Evolutionary conservation across 2,329 filamentous ascomycete genomes (phyloP).

Genomic region (Periconia sp.): DNA sequence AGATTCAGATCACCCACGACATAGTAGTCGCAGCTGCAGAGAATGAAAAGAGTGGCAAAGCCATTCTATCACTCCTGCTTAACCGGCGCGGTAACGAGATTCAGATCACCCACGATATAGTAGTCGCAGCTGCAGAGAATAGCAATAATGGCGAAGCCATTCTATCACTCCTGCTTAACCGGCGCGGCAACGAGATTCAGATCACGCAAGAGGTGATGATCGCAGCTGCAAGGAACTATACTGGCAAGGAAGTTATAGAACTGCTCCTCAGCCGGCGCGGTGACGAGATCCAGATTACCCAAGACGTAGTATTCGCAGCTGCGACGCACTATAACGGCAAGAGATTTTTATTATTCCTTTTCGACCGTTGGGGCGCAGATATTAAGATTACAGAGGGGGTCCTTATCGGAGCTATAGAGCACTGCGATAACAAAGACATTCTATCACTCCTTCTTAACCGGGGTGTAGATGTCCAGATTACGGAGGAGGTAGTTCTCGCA

Average conservation of each 20-base stretch:
- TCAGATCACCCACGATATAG: constrained; percentile 4
- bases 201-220: constrained; percentile 8
- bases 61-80: constrained; percentile 9
- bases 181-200: constrained; percentile 1
- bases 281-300: constrained; percentile 4
- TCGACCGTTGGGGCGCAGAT: constrained; percentile 1
- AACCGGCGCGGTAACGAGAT: constrained; percentile 1
- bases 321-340: constrained; percentile 5
- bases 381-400: constrained; percentile 5
- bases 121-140: background rate
- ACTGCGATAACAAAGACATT: constrained; percentile 1
- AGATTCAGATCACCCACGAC: constrained; percentile 8
- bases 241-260: constrained; percentile 7
- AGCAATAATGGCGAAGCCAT: constrained; percentile 1
- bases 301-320: constrained; percentile 7
- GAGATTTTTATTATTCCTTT: constrained; percentile 8
- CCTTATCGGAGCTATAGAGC: background rate
- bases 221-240: constrained; percentile 1
- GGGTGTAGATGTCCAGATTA: constrained; percentile 2
- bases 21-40: constrained; percentile 7
- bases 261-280: constrained; percentile 11
- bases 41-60: constrained; percentile 6
- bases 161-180: constrained; percentile 8
- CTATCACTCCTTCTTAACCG: constrained; percentile 8
- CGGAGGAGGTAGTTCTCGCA: constrained; percentile 8